phyloP scores from a whole-genome alignment of 2,329 filamentous ascomycete genomes.

The Epichloe elymi region DNA sequence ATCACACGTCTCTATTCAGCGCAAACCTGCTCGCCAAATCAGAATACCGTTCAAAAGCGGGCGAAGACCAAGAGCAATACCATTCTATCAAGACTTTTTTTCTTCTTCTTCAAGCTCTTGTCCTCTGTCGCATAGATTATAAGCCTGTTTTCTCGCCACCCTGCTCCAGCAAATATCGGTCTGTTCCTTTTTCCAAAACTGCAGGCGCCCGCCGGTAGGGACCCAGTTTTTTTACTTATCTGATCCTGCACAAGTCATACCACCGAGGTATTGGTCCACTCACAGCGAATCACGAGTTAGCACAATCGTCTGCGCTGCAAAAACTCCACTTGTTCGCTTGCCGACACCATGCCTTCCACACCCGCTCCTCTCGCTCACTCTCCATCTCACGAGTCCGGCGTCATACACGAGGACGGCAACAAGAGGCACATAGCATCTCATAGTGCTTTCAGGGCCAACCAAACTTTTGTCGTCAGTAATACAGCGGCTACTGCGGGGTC shows the following conservation, averaged over 20 bases:
- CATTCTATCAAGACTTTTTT: background rate
- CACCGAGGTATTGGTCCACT: slow-evolving; percentile 9
- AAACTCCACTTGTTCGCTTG: slow-evolving; percentile 4
- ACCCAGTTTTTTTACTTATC: slow-evolving; percentile 1
- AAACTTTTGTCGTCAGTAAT: slow-evolving; percentile 6
- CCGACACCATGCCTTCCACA: slow-evolving; percentile 13
- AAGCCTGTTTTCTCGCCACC: background rate
- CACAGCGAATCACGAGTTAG: slow-evolving; percentile 5
- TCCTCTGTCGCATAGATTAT: too few species aligned
- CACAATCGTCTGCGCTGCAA: slow-evolving; percentile 5
- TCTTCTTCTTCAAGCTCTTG: background rate
- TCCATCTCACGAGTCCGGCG: background rate
- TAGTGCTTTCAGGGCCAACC: background rate
- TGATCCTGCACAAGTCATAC: slow-evolving; percentile 5
- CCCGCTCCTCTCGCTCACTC: slow-evolving; percentile 10
- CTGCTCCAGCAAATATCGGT: background rate
- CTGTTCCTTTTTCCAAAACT: background rate
- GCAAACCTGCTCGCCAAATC: slow-evolving; percentile 2
- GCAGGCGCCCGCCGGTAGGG: background rate
- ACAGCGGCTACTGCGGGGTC: slow-evolving; percentile 7
- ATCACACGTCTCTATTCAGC: background rate
- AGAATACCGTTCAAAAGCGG: background rate
- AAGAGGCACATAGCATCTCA: slow-evolving; percentile 2
- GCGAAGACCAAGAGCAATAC: background rate
- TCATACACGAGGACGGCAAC: background rate